Evolutionary conservation across 345 rosid genomes (phyloP), one percentile per base, ranked within the genome.

Genomic region (Boechera retrofracta): DNA sequence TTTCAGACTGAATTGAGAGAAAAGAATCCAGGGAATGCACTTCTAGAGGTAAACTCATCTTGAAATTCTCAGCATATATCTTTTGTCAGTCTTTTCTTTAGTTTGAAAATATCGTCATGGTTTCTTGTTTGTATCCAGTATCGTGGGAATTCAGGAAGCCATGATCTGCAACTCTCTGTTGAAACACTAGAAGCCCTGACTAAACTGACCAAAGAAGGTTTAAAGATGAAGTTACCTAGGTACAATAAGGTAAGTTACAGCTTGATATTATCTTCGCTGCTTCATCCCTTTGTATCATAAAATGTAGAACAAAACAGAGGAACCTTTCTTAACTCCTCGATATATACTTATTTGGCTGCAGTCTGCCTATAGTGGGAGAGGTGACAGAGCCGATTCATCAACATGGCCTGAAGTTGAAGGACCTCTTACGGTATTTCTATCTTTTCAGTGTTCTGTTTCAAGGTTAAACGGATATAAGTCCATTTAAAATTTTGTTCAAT

Each of bases 101-200:
- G 49, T n/a, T 47, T 77, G 54, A 53, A 7, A 12, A 42, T n/a
- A 8, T 77, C 8, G 5, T 44, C 26, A 38, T 60, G 31, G 24
- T 10, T 26, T 45, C 57, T 41, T 45, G 35, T 59, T 38, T 62
- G 21, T 60, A 54, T 75, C 32, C 82, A 94, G 98, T 81, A 84
- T 41, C 97, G 98, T 36, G 95, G 98, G 74, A 94, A 94, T 80
- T 91, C 98, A 69, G 98, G 98, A 77, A 94, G 92, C 82, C 98
- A 94, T 85, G 98, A 94, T 87, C 98, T 94, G 78, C 85, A 82
- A 61, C 81, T 94, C 62, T 88, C 98, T n/a, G 76, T 88, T 7
- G 88, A 94, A 75, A 89, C 97, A 55, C 72, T 92, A 58, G 78
- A 78, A 67, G 76, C 86, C 41, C 55, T 89, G 32, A 80, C 61